Evolutionary conservation across 75 land plant species (phyloP).

Genomic region (Pseudotsuga menziesii): DNA sequence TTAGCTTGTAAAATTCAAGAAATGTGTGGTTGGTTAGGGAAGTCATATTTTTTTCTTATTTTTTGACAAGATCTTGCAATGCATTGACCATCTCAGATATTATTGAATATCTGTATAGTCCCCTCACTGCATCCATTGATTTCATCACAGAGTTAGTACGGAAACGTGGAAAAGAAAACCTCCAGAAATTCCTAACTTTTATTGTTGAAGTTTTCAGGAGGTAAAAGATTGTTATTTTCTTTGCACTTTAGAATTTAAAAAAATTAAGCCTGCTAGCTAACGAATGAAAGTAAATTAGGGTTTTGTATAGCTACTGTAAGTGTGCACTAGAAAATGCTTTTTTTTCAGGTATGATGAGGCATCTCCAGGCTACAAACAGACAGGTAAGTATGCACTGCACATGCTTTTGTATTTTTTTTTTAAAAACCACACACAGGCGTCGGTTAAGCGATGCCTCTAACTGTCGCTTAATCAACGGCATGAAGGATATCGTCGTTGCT

Average conservation of each 20-base stretch:
- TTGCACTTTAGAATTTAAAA: background rate
- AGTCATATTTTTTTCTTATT: background rate
- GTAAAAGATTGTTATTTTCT: slow-evolving; percentile 19
- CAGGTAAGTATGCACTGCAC: no score
- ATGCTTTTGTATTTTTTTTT: no score
- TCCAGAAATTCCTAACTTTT: slow-evolving; percentile 81
- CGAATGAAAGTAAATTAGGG: background rate
- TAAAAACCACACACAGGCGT: no score
- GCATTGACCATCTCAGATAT: slow-evolving; percentile 56
- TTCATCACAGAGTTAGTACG: slow-evolving; percentile 91
- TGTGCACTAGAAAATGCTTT: background rate
- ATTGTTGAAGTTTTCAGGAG: slow-evolving; percentile 83
- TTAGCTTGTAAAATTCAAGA: background rate
- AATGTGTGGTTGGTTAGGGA: no score
- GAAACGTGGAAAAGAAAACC: slow-evolving; percentile 88
- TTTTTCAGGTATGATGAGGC: background rate
- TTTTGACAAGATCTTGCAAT: background rate
- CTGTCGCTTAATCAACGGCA: no score
- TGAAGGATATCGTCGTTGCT: no score
- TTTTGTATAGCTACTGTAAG: background rate
- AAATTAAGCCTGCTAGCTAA: background rate
- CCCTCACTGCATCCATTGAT: slow-evolving; percentile 92
- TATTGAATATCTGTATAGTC: slow-evolving; percentile 96
- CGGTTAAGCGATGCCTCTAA: no score
- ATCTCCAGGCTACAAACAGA: no score